Conservation (phyloP, 73 alveolate genomes). For the Paramecium pentaurelia region DNA sequence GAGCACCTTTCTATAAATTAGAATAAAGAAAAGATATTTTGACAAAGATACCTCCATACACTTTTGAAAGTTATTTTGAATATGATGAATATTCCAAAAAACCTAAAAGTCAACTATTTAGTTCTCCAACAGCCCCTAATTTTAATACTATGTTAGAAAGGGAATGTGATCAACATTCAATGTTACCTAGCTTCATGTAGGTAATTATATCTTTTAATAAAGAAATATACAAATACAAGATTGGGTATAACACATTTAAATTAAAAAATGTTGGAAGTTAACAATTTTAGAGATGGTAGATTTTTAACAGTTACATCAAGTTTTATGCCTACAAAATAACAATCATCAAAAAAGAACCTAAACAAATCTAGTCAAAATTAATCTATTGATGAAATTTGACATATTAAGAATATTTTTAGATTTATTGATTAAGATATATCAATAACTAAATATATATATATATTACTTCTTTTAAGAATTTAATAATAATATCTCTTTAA, state of each 20-base stretch:
- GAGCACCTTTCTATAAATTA: constrained; percentile 43
- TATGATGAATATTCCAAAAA: not conserved
- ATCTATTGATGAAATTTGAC: not conserved
- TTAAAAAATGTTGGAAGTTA: constrained; percentile 56
- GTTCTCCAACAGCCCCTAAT: constrained; percentile 53
- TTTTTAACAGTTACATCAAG: constrained; percentile 40
- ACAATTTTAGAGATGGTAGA: constrained; percentile 53
- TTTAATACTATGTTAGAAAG: constrained; percentile 12
- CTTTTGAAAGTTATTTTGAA: constrained; percentile 28
- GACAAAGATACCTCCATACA: constrained; percentile 23
- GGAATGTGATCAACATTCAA: constrained; percentile 36
- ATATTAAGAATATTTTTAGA: not conserved
- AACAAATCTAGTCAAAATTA: not conserved
- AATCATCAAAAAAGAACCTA: not conserved
- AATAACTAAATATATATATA: too few relatives aligned
- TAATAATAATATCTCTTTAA: too few relatives aligned
- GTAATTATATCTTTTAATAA: not conserved
- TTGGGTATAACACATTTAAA: not conserved
- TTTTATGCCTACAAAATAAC: not conserved
- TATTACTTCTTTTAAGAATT: too few relatives aligned
- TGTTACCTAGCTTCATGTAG: constrained; percentile 51
- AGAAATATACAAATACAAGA: constrained; percentile 53
- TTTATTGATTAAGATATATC: too few relatives aligned
- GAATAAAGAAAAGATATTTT: constrained; percentile 24
- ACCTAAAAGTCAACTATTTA: not conserved